Conservation (phyloP, 495 filamentous ascomycete genomes). For the Niebla homalea region DNA sequence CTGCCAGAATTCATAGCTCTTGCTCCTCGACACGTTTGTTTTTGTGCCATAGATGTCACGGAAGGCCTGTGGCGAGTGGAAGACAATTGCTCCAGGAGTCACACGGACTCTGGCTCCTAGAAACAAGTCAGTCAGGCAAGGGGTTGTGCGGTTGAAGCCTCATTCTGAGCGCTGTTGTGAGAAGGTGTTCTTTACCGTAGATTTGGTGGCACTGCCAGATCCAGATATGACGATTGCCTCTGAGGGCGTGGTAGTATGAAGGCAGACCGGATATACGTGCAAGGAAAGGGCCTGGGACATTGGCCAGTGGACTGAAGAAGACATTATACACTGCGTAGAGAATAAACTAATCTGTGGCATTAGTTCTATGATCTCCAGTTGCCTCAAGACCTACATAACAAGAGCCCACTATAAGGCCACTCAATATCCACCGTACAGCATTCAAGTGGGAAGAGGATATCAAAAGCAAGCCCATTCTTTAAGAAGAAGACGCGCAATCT, state of each 20-base stretch:
- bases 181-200: constrained; percentile 12
- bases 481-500: no score
- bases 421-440: no score
- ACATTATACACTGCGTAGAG: constrained; percentile 15
- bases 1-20: constrained; percentile 17
- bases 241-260: constrained; percentile 3
- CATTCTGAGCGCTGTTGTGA: background rate
- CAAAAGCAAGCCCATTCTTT: no score
- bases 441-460: no score
- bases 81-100: constrained; percentile 14
- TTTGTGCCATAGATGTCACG: constrained; percentile 10
- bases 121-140: background rate
- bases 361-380: no score
- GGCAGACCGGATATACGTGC: constrained; percentile 6
- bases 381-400: no score
- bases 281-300: constrained; percentile 19
- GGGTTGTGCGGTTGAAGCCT: background rate
- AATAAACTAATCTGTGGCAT: no score
- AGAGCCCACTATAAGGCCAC: no score
- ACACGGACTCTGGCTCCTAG: constrained; percentile 11
- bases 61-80: constrained; percentile 8
- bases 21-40: constrained; percentile 6
- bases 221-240: constrained; percentile 6
- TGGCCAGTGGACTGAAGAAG: constrained; percentile 19
- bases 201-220: constrained; percentile 6